phyloP scores from a whole-genome alignment of 169 alveolate species.

The Cryptosporidium felis region DNA sequence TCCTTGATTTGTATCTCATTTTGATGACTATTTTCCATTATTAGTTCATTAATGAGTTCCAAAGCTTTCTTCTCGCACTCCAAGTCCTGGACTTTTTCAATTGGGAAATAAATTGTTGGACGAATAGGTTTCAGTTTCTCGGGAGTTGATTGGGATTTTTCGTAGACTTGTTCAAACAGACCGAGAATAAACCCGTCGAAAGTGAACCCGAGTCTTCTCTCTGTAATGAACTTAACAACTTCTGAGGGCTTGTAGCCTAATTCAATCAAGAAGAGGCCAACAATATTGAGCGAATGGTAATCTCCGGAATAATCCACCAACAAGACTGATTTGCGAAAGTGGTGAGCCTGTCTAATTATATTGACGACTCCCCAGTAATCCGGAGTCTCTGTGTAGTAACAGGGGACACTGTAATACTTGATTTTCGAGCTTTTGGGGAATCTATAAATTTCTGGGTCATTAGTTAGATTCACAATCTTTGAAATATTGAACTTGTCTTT shows the following conservation, averaged over 20 bases:
- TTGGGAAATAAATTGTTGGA: conserved; percentile 25
- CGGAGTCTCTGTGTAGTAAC: conserved; percentile 39
- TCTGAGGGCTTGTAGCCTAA: conserved; percentile 35
- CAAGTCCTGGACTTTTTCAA: not conserved
- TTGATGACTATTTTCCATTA: not conserved
- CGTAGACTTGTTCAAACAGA: not conserved
- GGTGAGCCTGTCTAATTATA: conserved; percentile 52
- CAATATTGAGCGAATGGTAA: conserved; percentile 41
- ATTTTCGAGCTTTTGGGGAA: conserved; percentile 45
- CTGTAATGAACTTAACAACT: conserved; percentile 4
- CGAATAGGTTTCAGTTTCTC: conserved; percentile 36
- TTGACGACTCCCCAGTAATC: conserved; percentile 41
- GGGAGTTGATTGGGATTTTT: not conserved
- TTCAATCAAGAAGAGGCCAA: conserved; percentile 37
- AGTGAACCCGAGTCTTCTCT: conserved; percentile 23
- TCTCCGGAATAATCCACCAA: conserved; percentile 52
- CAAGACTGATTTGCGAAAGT: conserved; percentile 29
- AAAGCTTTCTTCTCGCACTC: not conserved
- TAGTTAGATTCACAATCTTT: conserved; percentile 45
- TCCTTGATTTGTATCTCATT: not conserved
- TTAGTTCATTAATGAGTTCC: not conserved
- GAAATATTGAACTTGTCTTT: conserved; percentile 30
- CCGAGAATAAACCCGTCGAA: conserved; percentile 34
- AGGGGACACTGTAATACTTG: conserved; percentile 44
- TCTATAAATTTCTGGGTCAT: conserved; percentile 19